Conservation (phyloP, 352 stramenopile genomes). For the Thraustochytrium striatum region DNA sequence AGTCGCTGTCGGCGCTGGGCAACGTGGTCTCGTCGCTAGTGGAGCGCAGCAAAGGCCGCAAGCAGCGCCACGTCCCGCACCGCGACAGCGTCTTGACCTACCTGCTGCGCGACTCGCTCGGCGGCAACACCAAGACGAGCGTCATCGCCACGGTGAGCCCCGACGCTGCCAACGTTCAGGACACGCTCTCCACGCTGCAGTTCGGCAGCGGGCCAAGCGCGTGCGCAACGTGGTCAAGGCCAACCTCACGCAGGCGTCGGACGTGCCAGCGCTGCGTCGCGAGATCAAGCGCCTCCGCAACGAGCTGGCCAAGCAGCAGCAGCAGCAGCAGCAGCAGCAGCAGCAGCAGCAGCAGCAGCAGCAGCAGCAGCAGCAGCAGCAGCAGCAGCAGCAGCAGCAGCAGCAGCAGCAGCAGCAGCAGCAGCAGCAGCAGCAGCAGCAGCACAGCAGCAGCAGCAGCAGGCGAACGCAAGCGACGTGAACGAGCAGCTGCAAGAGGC, state of each 20-base stretch:
- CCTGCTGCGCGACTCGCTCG: slow-evolving; percentile 79
- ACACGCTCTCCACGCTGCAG: slow-evolving; percentile 80
- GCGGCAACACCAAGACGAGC: slow-evolving; percentile 80
- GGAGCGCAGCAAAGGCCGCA: slow-evolving; percentile 50
- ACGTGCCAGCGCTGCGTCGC: too few species aligned
- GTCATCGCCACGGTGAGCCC: slow-evolving; percentile 83
- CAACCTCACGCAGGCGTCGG: too few species aligned
- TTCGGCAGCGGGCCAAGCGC: too few species aligned
- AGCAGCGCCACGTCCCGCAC: slow-evolving; percentile 52
- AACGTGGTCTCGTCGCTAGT: slow-evolving; percentile 57
- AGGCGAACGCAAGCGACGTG: too few species aligned
- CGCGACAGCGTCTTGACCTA: slow-evolving; percentile 70
- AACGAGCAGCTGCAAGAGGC: too few species aligned
- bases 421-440: slow-evolving; percentile 37
- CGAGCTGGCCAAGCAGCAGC: too few species aligned
- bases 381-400: slow-evolving; percentile 20
- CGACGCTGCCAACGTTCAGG: slow-evolving; percentile 67
- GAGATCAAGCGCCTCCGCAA: too few species aligned
- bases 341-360: slow-evolving; percentile 7
- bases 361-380: slow-evolving; percentile 44
- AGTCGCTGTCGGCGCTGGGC: slow-evolving; percentile 50
- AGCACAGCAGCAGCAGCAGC: too few species aligned
- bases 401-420: slow-evolving; percentile 44
- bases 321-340: not conserved
- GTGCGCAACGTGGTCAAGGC: too few species aligned